These are phyloP conservation scores for Sugiyamaella chiloensis DNA, from an alignment of 805 yeast genomes.

Conservation along the genomic window DNA sequence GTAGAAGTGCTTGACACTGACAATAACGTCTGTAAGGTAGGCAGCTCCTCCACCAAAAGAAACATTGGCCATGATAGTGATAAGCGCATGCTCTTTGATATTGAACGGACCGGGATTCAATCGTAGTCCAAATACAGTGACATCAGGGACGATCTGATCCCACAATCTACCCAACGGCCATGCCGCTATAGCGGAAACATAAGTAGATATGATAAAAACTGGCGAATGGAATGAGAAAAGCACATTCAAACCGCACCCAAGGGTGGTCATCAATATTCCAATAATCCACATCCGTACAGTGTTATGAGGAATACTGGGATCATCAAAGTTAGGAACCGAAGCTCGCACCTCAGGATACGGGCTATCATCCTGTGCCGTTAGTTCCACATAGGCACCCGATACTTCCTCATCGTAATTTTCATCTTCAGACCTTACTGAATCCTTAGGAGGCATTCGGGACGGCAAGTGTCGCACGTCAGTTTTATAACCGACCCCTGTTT, in stretches of 20 bases:
- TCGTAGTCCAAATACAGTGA: conserved; percentile 30
- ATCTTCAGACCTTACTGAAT: neutral
- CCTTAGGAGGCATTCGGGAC: conserved; percentile 1
- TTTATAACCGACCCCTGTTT: neutral
- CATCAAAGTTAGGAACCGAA: conserved; percentile 58
- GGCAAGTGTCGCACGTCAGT: neutral
- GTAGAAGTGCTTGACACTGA: conserved; percentile 51
- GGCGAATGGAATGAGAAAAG: conserved; percentile 61
- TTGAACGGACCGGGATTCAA: conserved; percentile 64
- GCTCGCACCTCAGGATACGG: conserved; percentile 69
- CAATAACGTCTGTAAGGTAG: conserved; percentile 54
- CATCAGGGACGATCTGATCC: conserved; percentile 39
- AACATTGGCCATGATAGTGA: conserved; percentile 52
- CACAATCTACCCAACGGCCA: conserved; percentile 61
- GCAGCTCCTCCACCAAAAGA: conserved; percentile 45
- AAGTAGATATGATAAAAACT: conserved; percentile 47
- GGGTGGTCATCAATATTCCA: conserved; percentile 50
- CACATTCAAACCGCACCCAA: conserved; percentile 58
- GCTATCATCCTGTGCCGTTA: conserved; percentile 35
- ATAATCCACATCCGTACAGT: conserved; percentile 56
- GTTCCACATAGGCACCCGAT: conserved; percentile 20
- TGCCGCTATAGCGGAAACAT: conserved; percentile 58
- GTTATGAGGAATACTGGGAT: conserved; percentile 46
- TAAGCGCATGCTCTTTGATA: conserved; percentile 59
- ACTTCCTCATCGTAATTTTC: conserved; percentile 10